Percentiles rank a stretch among this genome's conserved stretches.
Evolutionary conservation across 805 yeast genomes (phyloP).

Genomic region (Lachancea lanzarotensis): DNA sequence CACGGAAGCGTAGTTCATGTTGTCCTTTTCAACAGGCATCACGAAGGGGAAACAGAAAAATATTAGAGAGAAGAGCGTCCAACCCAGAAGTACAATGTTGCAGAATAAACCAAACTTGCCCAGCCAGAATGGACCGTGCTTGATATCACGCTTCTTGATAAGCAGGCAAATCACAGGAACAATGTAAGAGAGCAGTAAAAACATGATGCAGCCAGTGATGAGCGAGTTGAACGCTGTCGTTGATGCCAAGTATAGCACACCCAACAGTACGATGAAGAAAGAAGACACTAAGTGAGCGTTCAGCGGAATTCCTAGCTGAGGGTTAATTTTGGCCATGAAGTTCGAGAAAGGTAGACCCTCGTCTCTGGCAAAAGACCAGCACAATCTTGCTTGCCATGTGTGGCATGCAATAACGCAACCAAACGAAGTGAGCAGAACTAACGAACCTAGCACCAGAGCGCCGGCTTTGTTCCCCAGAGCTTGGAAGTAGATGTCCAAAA

Average conservation of each 20-base stretch:
- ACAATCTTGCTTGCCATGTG: constrained; percentile 65
- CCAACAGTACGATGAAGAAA: constrained; percentile 45
- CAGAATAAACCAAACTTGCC: constrained; percentile 48
- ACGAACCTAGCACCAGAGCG: constrained; percentile 46
- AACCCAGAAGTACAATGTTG: constrained; percentile 45
- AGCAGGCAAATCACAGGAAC: constrained; percentile 51
- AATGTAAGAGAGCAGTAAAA: constrained; percentile 51
- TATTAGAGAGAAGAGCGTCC: constrained; percentile 54
- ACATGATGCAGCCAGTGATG: constrained; percentile 56
- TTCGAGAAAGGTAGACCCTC: constrained; percentile 57
- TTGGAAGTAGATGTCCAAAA: constrained; percentile 57
- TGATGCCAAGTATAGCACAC: constrained; percentile 58
- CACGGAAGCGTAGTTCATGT: constrained; percentile 63
- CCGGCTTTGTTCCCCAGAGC: constrained; percentile 50
- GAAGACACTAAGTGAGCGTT: constrained; percentile 57
- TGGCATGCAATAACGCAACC: constrained; percentile 62
- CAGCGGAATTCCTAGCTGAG: constrained; percentile 50
- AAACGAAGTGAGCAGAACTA: constrained; percentile 50
- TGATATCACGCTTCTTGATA: constrained; percentile 36
- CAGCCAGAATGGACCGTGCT: constrained; percentile 63
- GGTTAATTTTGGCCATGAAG: constrained; percentile 47
- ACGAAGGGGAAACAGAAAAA: constrained; percentile 60
- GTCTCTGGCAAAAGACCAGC: constrained; percentile 71
- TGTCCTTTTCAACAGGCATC: constrained; percentile 53
- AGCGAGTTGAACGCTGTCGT: constrained; percentile 62